Conservation (phyloP, 441 rosid genomes). For the Gossypium davidsonii region DNA sequence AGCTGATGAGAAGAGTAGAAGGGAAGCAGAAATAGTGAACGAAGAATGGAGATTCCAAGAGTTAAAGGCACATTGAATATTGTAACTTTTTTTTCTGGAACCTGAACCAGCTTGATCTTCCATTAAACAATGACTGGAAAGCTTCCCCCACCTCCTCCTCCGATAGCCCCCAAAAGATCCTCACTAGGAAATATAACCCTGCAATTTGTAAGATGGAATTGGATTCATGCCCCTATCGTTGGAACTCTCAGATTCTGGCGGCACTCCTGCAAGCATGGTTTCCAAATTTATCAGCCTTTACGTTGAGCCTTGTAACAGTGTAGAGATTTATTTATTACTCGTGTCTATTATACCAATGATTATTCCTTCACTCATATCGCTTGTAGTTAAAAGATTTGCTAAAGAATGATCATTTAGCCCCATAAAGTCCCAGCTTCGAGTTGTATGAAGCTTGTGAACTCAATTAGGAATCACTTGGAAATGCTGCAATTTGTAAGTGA, state of each 20-base stretch:
- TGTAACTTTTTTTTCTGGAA: no score
- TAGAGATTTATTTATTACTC: constrained; percentile 18
- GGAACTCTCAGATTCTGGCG: constrained; percentile 62
- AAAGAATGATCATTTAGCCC: constrained; percentile 35
- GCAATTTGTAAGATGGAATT: constrained; percentile 29
- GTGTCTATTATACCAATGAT: constrained; percentile 41
- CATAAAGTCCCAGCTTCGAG: constrained; percentile 82
- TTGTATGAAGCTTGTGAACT: constrained; percentile 60
- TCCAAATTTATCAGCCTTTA: constrained; percentile 1
- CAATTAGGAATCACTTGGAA: constrained; percentile 35
- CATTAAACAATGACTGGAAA: no score
- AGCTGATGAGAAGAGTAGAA: no score
- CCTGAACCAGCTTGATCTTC: no score
- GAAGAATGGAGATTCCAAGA: no score
- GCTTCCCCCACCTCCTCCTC: no score
- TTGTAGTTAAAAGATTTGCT: constrained; percentile 19
- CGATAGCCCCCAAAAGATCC: no score
- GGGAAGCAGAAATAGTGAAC: no score
- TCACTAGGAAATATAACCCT: no score
- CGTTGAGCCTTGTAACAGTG: background rate
- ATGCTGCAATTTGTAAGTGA: constrained; percentile 18
- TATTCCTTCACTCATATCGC: constrained; percentile 34
- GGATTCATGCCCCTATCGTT: constrained; percentile 48
- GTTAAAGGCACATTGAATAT: no score
- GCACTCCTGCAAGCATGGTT: constrained; percentile 43